Evolutionary conservation across 2,329 filamentous ascomycete species (phyloP).

Genomic region (Neofusicoccum sp.): DNA sequence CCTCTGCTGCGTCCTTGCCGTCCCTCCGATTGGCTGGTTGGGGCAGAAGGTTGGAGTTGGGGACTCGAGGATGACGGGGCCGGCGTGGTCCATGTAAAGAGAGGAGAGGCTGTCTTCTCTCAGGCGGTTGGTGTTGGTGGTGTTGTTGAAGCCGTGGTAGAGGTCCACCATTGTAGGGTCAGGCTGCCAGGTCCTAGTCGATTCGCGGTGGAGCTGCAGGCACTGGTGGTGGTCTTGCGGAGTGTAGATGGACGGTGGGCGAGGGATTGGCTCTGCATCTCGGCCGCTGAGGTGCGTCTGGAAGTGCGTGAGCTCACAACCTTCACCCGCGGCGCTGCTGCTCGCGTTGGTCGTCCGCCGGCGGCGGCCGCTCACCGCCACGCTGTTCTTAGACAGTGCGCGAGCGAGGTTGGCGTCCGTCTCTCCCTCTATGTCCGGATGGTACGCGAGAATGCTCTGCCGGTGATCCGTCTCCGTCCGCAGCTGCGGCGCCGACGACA

Average conservation of each 20-base stretch:
- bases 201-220: background rate
- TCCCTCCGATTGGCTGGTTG: background rate
- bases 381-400: background rate
- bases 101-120: background rate
- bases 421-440: background rate
- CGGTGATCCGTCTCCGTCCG: slow-evolving; percentile 5
- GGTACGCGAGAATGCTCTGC: background rate
- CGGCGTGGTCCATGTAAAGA: background rate
- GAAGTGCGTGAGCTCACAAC: slow-evolving; percentile 1
- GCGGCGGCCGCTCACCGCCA: background rate
- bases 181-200: background rate
- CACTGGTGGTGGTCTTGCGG: background rate
- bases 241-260: background rate
- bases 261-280: background rate
- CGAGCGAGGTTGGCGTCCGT: background rate
- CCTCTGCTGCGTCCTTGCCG: too few species aligned
- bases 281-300: slow-evolving; percentile 4
- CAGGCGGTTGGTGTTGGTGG: background rate
- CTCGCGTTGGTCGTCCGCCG: background rate
- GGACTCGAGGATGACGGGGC: background rate
- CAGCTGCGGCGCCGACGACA: background rate
- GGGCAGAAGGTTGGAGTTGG: background rate
- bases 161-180: background rate
- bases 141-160: background rate
- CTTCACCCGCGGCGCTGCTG: slow-evolving; percentile 3